phyloP scores from a whole-genome alignment of 495 filamentous ascomycete species.

The Tirmania nivea region DNA sequence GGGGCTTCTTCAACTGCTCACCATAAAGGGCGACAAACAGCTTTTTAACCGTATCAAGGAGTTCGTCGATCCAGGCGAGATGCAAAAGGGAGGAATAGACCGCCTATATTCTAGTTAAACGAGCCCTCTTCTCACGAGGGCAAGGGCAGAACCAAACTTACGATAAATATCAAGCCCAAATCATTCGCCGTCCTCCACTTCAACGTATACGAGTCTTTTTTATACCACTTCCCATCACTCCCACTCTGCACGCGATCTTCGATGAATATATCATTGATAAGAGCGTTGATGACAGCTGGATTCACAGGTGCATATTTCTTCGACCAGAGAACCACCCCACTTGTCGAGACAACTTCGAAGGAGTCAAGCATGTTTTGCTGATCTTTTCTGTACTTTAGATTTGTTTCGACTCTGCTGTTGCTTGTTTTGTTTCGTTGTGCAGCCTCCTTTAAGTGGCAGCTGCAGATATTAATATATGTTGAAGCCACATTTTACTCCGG shows the following conservation, averaged over 20 bases:
- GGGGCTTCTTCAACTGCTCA: slow-evolving; percentile 59
- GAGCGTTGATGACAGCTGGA: slow-evolving; percentile 68
- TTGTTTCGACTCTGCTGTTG: background rate
- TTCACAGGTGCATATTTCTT: slow-evolving; percentile 60
- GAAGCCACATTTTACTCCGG: too few species aligned
- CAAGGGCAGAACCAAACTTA: slow-evolving; percentile 25
- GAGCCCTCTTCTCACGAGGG: background rate
- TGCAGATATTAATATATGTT: too few species aligned
- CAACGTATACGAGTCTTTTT: slow-evolving; percentile 80
- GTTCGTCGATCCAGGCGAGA: slow-evolving; percentile 89
- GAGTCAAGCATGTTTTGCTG: slow-evolving; percentile 59
- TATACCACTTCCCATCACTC: slow-evolving; percentile 43
- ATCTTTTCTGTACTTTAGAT: background rate
- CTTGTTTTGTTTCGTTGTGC: too few species aligned
- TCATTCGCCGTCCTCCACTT: slow-evolving; percentile 89
- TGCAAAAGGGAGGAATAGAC: slow-evolving; percentile 91
- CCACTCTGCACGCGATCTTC: slow-evolving; percentile 60
- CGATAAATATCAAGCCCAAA: slow-evolving; percentile 84
- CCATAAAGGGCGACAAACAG: slow-evolving; percentile 77
- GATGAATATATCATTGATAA: slow-evolving; percentile 92
- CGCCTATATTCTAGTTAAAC: slow-evolving; percentile 35
- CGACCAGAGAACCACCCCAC: slow-evolving; percentile 93
- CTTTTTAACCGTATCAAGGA: slow-evolving; percentile 78
- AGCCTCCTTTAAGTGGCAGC: too few species aligned
- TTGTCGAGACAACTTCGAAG: slow-evolving; percentile 89